Evolutionary conservation across 2,329 filamentous ascomycete species (phyloP), one percentile per base, ranked within the genome.

Genomic region (Botrytis deweyae): DNA sequence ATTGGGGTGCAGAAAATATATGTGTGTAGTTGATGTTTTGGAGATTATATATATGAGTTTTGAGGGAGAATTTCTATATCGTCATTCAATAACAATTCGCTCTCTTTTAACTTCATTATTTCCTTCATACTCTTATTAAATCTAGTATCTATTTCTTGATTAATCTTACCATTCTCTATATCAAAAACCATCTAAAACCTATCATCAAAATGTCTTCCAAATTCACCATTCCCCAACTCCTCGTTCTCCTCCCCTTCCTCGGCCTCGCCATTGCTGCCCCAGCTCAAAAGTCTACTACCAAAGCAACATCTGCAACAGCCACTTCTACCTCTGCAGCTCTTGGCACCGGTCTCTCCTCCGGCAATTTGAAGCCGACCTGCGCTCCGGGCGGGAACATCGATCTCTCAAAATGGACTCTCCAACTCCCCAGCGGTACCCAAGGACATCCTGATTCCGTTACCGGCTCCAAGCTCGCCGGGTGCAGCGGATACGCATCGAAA

Each of bases 401-500:
- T 72, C 81, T 82, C 42, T 75, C 76, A 22, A 74, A 76, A 29
- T 82, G 81, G 79, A 81, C 76, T 16, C 81, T 85, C 3, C 83
- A 85, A 73, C 80, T 85, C 1, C 83, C 84, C 3, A 82, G 77
- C 25, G 83, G 82, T 69, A 78, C 66, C 44, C 29, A 70, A 12
- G 79, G 80, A 33, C 74, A 77, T 38, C 79, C 81, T 20, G 76
- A 79, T 69, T 79, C 78, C 33, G 80, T 84, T 52, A 73, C 79
- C 14, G 75, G 78, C 59, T 75, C 76, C 8, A 73, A 80, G 36
- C 81, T 85, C 25, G 72, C 78, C n/a, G 81, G 81, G 70, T 85
- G 83, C 77, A 49, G 74, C 7, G 84, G 83, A 14, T 84, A 80
- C 76, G 62, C 80, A n/a, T 38, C 38, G 29, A 75, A 80, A 75